Evolutionary conservation across 75 land plant genomes (phyloP), one percentile per base, ranked within the genome.

Genomic region (Cryptomeria japonica): DNA sequence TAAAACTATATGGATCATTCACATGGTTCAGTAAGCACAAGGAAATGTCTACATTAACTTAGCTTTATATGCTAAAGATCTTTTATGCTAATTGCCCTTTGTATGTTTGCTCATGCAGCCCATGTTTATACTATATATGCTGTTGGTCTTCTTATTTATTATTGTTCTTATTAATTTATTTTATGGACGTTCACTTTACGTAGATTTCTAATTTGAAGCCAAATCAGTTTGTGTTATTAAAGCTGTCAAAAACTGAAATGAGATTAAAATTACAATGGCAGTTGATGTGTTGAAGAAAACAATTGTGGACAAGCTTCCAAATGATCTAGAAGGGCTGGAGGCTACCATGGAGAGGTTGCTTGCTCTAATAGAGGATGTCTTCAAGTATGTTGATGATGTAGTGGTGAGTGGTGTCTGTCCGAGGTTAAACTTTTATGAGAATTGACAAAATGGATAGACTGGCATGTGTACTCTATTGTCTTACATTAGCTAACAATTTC

Each of bases 291-390:
- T 98, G 87, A 98, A 97, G 93, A 88, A 94, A 84, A 93, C 99
- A 16, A 84, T 86, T 47, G 97, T 96, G 88, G 99, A 98, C 80
- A 97, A 96, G 89, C 88, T 98, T 68, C 99, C 99, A 5, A 95
- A 89, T 92, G 99, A 98, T 89, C 88, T 98, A 85, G 99, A 98
- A 91, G 99, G 98, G 51, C 92, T 98, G 92, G 99, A 97, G 85
- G 92, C 95, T 49, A 89, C 99, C 25, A 94, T 96, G 94, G 94
- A 92, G 87, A 80, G 99, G 84, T 86, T 98, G 72, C 88, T 95
- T 76, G 77, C 90, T 73, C 88, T 98, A 72, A 97, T 96, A 80
- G 96, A 97, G 82, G 95, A 94, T 80, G 92, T 95, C 37, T 94
- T 90, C 89, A 96, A 93, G 92, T 97, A 96, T 92, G 99, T 97